Percentiles rank a stretch among this genome's conserved stretches.
Conservation (phyloP, 306 rosid species). For the Vachellia pachyceras region DNA sequence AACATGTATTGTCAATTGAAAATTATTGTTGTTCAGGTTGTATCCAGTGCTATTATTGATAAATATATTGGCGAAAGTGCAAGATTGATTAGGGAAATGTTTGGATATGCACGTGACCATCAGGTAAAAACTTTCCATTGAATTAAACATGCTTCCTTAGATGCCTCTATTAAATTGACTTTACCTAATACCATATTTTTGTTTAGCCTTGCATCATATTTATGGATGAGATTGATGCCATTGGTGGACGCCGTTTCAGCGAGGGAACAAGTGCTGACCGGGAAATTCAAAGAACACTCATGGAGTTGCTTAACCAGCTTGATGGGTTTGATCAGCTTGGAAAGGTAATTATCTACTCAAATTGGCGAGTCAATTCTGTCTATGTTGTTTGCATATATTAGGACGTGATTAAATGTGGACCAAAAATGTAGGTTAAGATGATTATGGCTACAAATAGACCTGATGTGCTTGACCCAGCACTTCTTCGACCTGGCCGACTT, state of each 20-base stretch:
- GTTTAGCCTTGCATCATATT: conserved; percentile 90
- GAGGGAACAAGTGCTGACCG: conserved; percentile 88
- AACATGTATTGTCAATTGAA: background rate
- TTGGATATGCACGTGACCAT: conserved; percentile 92
- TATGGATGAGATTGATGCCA: conserved; percentile 95
- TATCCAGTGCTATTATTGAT: conserved; percentile 78
- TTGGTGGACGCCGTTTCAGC: conserved; percentile 87
- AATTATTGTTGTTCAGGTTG: conserved; percentile 54
- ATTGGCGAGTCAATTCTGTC: background rate
- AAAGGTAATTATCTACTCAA: conserved; percentile 52
- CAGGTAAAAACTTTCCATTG: conserved; percentile 56
- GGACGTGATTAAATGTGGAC: background rate
- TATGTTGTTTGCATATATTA: background rate
- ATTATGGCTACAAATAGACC: conserved; percentile 86
- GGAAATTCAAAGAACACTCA: conserved; percentile 85
- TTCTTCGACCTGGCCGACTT: conserved; percentile 76
- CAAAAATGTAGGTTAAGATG: conserved; percentile 64
- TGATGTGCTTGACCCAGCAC: conserved; percentile 78
- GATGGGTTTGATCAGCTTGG: conserved; percentile 90
- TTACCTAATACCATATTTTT: background rate
- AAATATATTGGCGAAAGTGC: conserved; percentile 79
- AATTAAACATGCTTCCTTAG: background rate
- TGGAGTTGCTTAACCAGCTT: conserved; percentile 86
- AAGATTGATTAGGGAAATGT: conserved; percentile 76
- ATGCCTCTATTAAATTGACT: background rate